phyloP scores from a whole-genome alignment of 768 basidiomycete species.

The Trametes sanguinea region DNA sequence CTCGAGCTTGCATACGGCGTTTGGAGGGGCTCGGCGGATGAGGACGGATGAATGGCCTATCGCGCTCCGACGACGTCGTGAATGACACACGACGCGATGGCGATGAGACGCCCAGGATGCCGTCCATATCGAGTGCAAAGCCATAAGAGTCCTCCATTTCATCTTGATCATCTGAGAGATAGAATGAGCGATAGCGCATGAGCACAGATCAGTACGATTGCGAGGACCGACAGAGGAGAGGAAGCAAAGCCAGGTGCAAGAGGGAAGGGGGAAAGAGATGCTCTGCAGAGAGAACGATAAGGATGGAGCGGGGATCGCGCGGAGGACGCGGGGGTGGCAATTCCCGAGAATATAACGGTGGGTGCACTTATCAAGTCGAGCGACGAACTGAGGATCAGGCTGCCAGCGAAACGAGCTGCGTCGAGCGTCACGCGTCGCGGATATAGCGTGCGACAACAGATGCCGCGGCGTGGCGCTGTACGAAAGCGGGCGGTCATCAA shows the following conservation, averaged over 20 bases:
- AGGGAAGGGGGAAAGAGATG: not conserved
- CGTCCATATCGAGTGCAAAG: constrained; percentile 15
- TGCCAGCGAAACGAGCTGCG: not conserved
- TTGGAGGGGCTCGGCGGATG: constrained; percentile 3
- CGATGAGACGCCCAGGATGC: constrained; percentile 9
- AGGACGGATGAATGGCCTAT: constrained; percentile 22
- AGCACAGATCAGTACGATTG: not conserved
- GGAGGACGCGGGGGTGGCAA: constrained; percentile 8
- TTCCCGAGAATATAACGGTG: constrained; percentile 6
- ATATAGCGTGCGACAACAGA: constrained; percentile 7
- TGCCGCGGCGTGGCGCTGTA: not conserved
- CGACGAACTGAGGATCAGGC: not conserved
- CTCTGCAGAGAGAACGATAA: not conserved
- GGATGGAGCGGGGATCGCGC: not conserved
- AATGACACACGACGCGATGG: constrained; percentile 24
- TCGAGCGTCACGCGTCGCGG: constrained; percentile 4
- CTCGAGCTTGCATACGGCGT: not conserved
- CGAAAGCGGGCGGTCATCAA: constrained; percentile 3
- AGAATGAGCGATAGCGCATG: constrained; percentile 16
- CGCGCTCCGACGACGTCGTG: constrained; percentile 27
- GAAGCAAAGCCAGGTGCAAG: not conserved
- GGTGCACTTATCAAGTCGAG: not conserved
- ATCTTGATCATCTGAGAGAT: constrained; percentile 19
- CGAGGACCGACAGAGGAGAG: not conserved
- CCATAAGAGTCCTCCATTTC: constrained; percentile 19